These are phyloP conservation scores for Escovopsis sp. DNA, from an alignment of 2,329 filamentous ascomycete species.

Conservation along the genomic window DNA sequence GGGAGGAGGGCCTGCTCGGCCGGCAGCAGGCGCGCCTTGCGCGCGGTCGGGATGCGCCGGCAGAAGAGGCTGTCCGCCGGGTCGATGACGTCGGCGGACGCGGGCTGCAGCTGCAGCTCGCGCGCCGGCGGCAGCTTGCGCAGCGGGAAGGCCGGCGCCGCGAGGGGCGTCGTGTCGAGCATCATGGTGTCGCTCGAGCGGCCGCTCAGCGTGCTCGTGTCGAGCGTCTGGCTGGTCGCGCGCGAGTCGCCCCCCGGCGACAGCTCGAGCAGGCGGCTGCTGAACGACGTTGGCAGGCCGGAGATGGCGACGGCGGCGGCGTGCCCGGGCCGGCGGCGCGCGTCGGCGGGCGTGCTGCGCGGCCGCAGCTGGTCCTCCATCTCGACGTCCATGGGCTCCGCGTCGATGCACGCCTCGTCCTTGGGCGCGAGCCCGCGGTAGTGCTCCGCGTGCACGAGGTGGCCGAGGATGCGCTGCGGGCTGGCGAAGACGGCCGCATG, in stretches of 20 bases:
- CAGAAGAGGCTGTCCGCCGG: conserved; percentile 33
- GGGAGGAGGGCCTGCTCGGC: conserved; percentile 58
- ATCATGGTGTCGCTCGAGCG: conserved; percentile 32
- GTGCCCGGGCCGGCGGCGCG: conserved; percentile 12
- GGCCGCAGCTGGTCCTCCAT: conserved; percentile 21
- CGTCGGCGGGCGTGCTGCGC: conserved; percentile 18
- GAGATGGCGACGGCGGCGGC: conserved; percentile 2
- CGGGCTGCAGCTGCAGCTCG: no score
- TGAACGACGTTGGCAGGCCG: conserved; percentile 21
- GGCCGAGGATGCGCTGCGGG: conserved; percentile 56
- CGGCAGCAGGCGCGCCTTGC: conserved; percentile 48
- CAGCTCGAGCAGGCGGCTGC: conserved; percentile 23
- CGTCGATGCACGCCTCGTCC: conserved; percentile 48
- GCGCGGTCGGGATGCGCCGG: conserved; percentile 51
- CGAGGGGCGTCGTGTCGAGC: conserved; percentile 5
- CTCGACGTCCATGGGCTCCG: conserved; percentile 22
- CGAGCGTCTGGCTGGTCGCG: conserved; percentile 41
- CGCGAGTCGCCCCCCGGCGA: conserved; percentile 29
- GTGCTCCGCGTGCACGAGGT: conserved; percentile 55
- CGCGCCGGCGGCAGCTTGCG: not conserved
- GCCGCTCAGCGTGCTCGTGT: conserved; percentile 37
- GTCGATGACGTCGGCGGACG: conserved; percentile 12
- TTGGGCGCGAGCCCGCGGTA: conserved; percentile 52
- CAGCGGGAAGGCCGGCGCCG: conserved; percentile 6
- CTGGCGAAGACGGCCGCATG: conserved; percentile 55